Percentiles rank a stretch among this genome's conserved stretches.
phyloP scores from a whole-genome alignment of 495 filamentous ascomycete genomes.

The Jackrogersella multiformis region DNA sequence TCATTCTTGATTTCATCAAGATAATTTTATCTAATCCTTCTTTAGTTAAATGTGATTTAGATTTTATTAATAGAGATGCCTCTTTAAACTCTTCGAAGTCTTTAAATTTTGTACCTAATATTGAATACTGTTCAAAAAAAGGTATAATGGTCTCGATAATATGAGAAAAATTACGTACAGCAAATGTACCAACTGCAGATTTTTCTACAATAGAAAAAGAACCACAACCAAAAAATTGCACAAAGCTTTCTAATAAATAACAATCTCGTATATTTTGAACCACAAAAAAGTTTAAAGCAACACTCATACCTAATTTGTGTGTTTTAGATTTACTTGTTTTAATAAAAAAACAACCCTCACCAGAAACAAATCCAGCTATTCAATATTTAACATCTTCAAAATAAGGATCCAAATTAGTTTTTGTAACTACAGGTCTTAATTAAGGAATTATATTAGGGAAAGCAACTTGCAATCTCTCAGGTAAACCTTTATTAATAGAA shows the following conservation, averaged over 20 bases:
- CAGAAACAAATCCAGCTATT: background rate
- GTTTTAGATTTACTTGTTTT: constrained; percentile 6
- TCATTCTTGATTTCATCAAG: constrained; percentile 13
- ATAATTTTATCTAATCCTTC: constrained; percentile 15
- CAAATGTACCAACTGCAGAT: background rate
- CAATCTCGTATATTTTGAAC: constrained; percentile 8
- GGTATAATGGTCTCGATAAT: constrained; percentile 8
- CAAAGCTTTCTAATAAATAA: constrained; percentile 13
- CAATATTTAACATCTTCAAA: too few species aligned
- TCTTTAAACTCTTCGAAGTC: constrained; percentile 8
- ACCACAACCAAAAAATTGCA: constrained; percentile 6
- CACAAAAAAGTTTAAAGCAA: constrained; percentile 1
- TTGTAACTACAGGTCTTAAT: too few species aligned
- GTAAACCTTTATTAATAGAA: too few species aligned
- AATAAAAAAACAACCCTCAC: constrained; percentile 4
- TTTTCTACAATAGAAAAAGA: background rate
- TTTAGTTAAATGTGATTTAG: constrained; percentile 18
- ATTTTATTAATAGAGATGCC: constrained; percentile 1
- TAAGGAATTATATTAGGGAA: too few species aligned
- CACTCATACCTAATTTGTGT: constrained; percentile 3
- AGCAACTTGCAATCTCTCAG: too few species aligned
- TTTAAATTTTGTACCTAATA: constrained; percentile 10
- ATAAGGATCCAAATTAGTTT: too few species aligned
- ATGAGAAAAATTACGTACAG: background rate
- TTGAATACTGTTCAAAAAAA: constrained; percentile 15